Evolutionary conservation across 129 eudicot species (phyloP).

Genomic region (Flaveria bidentis): DNA sequence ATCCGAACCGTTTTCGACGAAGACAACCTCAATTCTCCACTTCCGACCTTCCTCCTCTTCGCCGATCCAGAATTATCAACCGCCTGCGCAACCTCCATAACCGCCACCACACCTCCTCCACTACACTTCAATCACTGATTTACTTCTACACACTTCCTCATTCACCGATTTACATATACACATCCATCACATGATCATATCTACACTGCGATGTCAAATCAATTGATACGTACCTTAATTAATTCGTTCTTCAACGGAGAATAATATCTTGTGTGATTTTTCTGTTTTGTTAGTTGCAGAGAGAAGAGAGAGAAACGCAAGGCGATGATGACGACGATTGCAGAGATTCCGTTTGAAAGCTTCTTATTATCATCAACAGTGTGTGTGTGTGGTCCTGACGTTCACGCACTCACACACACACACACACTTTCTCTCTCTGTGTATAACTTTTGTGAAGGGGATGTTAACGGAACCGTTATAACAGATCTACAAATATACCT

Average conservation of each 20-base stretch:
- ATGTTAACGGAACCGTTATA: slow-evolving; percentile 54
- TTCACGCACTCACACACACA: slow-evolving; percentile 44
- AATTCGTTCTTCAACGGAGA: slow-evolving; percentile 13
- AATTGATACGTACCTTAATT: slow-evolving; percentile 32
- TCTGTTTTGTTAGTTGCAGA: slow-evolving; percentile 39
- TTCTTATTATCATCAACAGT: slow-evolving; percentile 25
- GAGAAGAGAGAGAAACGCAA: slow-evolving; percentile 26
- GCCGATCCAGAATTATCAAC: slow-evolving; percentile 30
- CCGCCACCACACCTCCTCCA: slow-evolving; percentile 25
- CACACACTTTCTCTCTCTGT: slow-evolving; percentile 5
- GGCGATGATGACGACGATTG: slow-evolving; percentile 44
- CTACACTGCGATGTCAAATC: slow-evolving; percentile 24
- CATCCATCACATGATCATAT: not conserved
- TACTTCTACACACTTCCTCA: too few relatives aligned
- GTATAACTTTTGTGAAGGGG: slow-evolving; percentile 17
- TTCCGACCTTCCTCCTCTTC: slow-evolving; percentile 50
- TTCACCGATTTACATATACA: too few relatives aligned
- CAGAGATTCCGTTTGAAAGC: slow-evolving; percentile 52
- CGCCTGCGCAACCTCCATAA: slow-evolving; percentile 46
- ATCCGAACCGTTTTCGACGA: slow-evolving; percentile 40
- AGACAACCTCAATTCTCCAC: slow-evolving; percentile 46
- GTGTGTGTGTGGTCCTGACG: slow-evolving; percentile 44
- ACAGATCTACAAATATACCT: slow-evolving; percentile 38
- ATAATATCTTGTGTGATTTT: slow-evolving; percentile 40
- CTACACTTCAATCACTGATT: slow-evolving; percentile 31